These are phyloP conservation scores for Xylaria arbuscula DNA, from an alignment of 2,329 filamentous ascomycete species.

Conservation along the genomic window DNA sequence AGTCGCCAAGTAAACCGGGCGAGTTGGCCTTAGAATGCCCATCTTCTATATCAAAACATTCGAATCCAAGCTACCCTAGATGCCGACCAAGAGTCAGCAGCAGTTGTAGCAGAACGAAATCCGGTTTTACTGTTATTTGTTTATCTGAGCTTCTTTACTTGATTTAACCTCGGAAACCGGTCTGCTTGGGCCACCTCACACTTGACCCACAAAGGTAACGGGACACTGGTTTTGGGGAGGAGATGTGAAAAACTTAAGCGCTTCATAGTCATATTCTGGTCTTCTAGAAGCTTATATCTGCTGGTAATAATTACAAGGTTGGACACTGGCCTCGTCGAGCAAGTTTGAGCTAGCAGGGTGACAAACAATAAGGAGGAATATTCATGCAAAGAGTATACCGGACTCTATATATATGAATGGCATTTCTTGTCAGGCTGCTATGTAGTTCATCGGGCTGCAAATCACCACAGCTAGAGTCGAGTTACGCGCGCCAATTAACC, in stretches of 20 bases:
- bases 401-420: constrained; percentile 7
- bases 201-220: constrained; percentile 9
- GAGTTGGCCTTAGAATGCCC: constrained; percentile 22
- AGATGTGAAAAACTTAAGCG: constrained; percentile 7
- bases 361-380: constrained; percentile 16
- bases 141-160: background rate
- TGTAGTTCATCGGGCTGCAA: constrained; percentile 24
- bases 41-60: background rate
- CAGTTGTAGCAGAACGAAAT: background rate
- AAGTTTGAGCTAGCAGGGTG: constrained; percentile 23
- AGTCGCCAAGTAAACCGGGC: background rate
- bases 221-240: constrained; percentile 8
- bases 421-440: constrained; percentile 23
- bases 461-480: constrained; percentile 3
- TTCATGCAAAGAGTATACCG: constrained; percentile 23
- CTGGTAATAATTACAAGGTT: background rate
- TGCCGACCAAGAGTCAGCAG: constrained; percentile 20
- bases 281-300: constrained; percentile 25
- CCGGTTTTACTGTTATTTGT: background rate
- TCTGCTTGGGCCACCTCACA: constrained; percentile 10
- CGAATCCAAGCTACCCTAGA: constrained; percentile 9
- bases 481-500: constrained; percentile 16
- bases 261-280: constrained; percentile 2
- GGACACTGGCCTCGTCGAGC: constrained; percentile 6
- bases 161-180: constrained; percentile 1